Conservation (phyloP, 345 rosid genomes). For the Populus euphratica region DNA sequence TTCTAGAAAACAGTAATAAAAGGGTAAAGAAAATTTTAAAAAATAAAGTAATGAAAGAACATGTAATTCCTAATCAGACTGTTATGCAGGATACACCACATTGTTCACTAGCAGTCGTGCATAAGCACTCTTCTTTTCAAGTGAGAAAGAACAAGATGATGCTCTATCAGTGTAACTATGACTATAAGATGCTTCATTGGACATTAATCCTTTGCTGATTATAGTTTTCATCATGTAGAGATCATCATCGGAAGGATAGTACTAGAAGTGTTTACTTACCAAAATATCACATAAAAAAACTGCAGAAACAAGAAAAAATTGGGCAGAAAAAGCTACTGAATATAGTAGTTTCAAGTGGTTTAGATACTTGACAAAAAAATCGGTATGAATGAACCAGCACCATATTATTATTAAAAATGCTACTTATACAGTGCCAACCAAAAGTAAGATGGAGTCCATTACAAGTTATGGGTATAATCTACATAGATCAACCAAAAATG, state of each 20-base stretch:
- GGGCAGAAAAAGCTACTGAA: too few relatives aligned
- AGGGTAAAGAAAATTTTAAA: background rate
- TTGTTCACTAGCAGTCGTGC: background rate
- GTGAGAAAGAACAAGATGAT: background rate
- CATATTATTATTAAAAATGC: background rate
- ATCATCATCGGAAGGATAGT: background rate
- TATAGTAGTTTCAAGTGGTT: too few relatives aligned
- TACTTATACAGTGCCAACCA: background rate
- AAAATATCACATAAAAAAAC: background rate
- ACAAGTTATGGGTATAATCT: background rate
- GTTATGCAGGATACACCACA: background rate
- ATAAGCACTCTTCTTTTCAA: background rate
- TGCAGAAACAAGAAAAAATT: background rate
- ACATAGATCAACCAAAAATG: background rate
- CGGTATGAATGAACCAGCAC: background rate
- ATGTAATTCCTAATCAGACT: background rate
- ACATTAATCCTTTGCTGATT: slow-evolving; percentile 25
- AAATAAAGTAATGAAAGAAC: background rate
- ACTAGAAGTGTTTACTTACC: background rate
- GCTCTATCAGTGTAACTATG: slow-evolving; percentile 45
- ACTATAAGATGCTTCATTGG: slow-evolving; percentile 38
- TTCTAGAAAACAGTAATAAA: background rate
- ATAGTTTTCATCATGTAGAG: slow-evolving; percentile 34
- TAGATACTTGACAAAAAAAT: background rate
- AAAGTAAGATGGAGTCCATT: background rate